phyloP scores from a whole-genome alignment of 805 yeast species.

The Saccharomyces cerevisiae region DNA sequence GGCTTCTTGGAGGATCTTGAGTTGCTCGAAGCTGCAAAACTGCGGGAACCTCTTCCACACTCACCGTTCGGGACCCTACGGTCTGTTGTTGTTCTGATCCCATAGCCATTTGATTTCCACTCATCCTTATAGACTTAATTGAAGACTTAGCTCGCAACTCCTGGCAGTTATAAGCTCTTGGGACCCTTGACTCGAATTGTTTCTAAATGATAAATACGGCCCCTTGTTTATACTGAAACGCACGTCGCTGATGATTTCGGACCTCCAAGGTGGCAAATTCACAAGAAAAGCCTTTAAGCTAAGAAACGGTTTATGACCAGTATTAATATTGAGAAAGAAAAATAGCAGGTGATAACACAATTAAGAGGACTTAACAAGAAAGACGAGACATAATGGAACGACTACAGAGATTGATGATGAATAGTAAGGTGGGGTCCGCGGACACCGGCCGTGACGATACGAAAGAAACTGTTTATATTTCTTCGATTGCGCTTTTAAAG shows the following conservation, averaged over 20 bases:
- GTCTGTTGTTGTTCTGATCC: conserved; percentile 3
- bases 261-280: conserved; percentile 1
- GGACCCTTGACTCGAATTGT: background rate
- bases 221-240: background rate
- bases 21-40: conserved; percentile 23
- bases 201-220: background rate
- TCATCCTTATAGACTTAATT: background rate
- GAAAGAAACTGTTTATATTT: conserved; percentile 92
- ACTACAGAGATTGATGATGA: conserved; percentile 36
- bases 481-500: conserved; percentile 87
- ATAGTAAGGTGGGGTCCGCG: conserved; percentile 35
- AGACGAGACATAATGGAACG: conserved; percentile 32
- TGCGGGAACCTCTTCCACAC: conserved; percentile 15
- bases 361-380: background rate
- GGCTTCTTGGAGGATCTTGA: conserved; percentile 2
- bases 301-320: background rate
- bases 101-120: background rate
- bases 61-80: conserved; percentile 18
- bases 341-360: background rate
- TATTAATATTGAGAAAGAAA: background rate
- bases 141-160: background rate
- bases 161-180: background rate
- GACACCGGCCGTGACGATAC: conserved; percentile 88
- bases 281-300: background rate
- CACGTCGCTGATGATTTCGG: background rate